phyloP scores from a whole-genome alignment of 257 asterid genomes.

The Paraleonurus japonicus region DNA sequence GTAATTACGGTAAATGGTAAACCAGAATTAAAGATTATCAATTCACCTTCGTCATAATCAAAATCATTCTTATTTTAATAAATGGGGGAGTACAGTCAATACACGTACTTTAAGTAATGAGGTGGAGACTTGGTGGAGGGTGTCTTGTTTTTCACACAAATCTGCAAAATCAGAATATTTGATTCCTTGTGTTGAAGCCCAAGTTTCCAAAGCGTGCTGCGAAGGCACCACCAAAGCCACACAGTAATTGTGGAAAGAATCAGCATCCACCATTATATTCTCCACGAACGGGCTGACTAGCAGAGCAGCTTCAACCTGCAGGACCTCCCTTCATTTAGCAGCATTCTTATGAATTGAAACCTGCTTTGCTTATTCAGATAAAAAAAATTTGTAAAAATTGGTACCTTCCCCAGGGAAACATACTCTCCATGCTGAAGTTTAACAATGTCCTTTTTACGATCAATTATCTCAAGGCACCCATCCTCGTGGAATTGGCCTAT shows the following conservation, averaged over 20 bases:
- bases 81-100: background rate
- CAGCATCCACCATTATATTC: constrained; percentile 87
- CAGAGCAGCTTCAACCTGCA: constrained; percentile 90
- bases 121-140: constrained; percentile 63
- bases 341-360: no score
- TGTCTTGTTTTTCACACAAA: constrained; percentile 65
- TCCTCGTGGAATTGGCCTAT: constrained; percentile 82
- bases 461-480: constrained; percentile 95
- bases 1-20: no score
- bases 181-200: constrained; percentile 72
- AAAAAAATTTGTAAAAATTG: background rate
- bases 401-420: constrained; percentile 93
- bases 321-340: no score
- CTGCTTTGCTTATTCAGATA: no score
- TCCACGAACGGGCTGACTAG: constrained; percentile 63
- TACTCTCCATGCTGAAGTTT: constrained; percentile 98
- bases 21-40: no score
- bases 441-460: constrained; percentile 94
- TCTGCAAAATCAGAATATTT: constrained; percentile 59
- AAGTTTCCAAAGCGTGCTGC: constrained; percentile 65
- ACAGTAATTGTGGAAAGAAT: constrained; percentile 77
- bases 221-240: constrained; percentile 92
- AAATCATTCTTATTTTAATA: no score
- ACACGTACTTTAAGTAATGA: constrained; percentile 74
- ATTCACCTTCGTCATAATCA: no score